phyloP scores from a whole-genome alignment of 257 asterid genomes.

The Solanum pimpinellifolium region DNA sequence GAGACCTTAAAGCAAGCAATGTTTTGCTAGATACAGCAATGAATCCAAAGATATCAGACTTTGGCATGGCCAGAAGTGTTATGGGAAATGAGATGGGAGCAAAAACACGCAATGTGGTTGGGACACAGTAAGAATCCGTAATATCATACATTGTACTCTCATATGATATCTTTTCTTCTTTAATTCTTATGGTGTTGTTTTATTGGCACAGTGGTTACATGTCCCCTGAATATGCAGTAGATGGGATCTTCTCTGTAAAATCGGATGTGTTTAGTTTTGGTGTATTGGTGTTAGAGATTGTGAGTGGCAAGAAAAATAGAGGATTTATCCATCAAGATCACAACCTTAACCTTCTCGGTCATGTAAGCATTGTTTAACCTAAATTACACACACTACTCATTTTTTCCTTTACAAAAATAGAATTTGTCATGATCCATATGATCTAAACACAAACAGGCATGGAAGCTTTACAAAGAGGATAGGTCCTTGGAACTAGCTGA shows the following conservation, averaged over 20 bases:
- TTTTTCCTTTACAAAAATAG: background rate
- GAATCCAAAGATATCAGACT: constrained; percentile 27
- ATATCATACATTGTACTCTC: background rate
- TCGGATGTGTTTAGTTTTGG: constrained; percentile 26
- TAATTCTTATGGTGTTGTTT: background rate
- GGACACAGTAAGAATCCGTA: constrained; percentile 12
- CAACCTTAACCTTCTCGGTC: constrained; percentile 20
- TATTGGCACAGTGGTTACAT: constrained; percentile 15
- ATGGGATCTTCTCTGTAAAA: constrained; percentile 21
- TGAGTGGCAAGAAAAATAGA: constrained; percentile 16
- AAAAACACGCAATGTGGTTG: constrained; percentile 14
- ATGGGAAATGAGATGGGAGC: constrained; percentile 19
- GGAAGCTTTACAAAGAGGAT: background rate
- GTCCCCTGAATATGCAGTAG: constrained; percentile 23
- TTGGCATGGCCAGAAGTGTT: constrained; percentile 17
- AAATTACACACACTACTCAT: background rate
- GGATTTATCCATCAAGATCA: constrained; percentile 9
- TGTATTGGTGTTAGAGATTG: constrained; percentile 18
- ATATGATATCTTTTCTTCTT: background rate
- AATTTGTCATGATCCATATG: background rate
- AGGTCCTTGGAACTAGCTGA: background rate
- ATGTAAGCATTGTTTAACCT: background rate
- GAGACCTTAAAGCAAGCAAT: constrained; percentile 23
- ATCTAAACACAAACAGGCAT: background rate
- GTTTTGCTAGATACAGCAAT: constrained; percentile 15